phyloP scores from a whole-genome alignment of 2,329 filamentous ascomycete species.

The Calonectria montana region DNA sequence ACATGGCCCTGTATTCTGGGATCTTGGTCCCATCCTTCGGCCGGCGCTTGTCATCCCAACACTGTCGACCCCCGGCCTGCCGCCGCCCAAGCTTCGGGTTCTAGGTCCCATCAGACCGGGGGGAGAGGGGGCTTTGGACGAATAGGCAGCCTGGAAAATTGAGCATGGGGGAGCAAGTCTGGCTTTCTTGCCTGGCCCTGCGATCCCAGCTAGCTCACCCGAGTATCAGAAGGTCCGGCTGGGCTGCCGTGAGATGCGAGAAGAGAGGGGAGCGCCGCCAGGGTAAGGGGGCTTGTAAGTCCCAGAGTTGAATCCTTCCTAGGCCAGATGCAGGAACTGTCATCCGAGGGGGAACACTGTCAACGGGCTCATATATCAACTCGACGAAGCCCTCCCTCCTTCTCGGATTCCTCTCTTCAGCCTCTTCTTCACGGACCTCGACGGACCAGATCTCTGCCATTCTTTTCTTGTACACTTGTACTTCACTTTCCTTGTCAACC shows the following conservation, averaged over 20 bases:
- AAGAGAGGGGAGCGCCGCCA: not conserved
- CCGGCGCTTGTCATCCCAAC: conserved; percentile 31
- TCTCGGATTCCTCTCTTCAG: conserved; percentile 15
- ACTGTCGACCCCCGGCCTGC: conserved; percentile 14
- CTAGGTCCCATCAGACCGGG: not conserved
- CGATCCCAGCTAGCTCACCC: not conserved
- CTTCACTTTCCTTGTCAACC: conserved; percentile 41
- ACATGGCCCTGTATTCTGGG: not conserved
- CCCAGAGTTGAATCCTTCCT: conserved; percentile 12
- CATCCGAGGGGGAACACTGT: conserved; percentile 1
- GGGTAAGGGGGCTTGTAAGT: not conserved
- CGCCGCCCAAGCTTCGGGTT: conserved; percentile 18
- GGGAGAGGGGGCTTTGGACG: conserved; percentile 3
- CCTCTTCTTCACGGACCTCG: conserved; percentile 45
- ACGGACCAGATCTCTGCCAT: conserved; percentile 45
- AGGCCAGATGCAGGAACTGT: conserved; percentile 34
- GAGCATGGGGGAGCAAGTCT: not conserved
- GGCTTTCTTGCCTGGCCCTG: not conserved
- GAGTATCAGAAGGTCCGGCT: conserved; percentile 18
- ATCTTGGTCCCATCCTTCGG: conserved; percentile 15
- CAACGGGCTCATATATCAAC: conserved; percentile 39
- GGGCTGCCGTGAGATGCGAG: not conserved
- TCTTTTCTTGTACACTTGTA: conserved; percentile 45
- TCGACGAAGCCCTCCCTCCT: conserved; percentile 12
- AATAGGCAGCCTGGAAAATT: conserved; percentile 17